Conservation (phyloP, 2,329 filamentous ascomycete species). For the Paraphaeosphaeria minitans region DNA sequence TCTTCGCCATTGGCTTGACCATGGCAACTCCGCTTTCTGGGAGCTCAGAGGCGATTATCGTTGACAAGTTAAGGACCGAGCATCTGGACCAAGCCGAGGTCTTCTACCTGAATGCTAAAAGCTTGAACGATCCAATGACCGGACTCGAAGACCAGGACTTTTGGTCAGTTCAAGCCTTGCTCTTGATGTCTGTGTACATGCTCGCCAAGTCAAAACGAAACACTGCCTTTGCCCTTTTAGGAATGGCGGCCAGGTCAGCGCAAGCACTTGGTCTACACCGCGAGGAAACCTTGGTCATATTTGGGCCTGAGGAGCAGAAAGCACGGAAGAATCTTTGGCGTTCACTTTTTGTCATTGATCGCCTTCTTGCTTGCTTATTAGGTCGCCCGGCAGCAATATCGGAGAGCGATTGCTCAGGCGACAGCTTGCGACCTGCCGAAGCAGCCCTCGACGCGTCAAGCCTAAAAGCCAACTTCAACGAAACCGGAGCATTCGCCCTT, state of each 20-base stretch:
- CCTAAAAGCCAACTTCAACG: conserved; percentile 29
- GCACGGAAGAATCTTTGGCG: conserved; percentile 66
- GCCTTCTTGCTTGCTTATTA: conserved; percentile 66
- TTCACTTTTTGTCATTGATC: conserved; percentile 68
- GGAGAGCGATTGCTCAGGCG: conserved; percentile 65
- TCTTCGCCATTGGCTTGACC: conserved; percentile 66
- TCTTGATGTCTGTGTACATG: conserved; percentile 69
- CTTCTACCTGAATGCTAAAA: conserved; percentile 66
- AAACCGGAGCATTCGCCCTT: conserved; percentile 52
- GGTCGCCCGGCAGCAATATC: conserved; percentile 67
- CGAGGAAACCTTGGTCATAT: conserved; percentile 63
- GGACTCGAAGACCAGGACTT: conserved; percentile 67
- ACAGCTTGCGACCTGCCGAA: conserved; percentile 46
- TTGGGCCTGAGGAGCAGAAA: conserved; percentile 53
- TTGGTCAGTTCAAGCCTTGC: conserved; percentile 67
- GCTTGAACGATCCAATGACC: conserved; percentile 54
- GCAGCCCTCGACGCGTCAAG: conserved; percentile 25
- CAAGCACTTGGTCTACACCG: conserved; percentile 67
- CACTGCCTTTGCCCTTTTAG: conserved; percentile 66
- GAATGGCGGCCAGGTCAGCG: conserved; percentile 66
- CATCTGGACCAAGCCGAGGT: conserved; percentile 62
- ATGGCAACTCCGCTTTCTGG: conserved; percentile 60
- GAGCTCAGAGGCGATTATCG: conserved; percentile 56
- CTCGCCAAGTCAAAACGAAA: conserved; percentile 66
- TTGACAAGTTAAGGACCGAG: conserved; percentile 58